Evolutionary conservation across 2,329 filamentous ascomycete genomes (phyloP).

Genomic region (Verticillium dahliae): DNA sequence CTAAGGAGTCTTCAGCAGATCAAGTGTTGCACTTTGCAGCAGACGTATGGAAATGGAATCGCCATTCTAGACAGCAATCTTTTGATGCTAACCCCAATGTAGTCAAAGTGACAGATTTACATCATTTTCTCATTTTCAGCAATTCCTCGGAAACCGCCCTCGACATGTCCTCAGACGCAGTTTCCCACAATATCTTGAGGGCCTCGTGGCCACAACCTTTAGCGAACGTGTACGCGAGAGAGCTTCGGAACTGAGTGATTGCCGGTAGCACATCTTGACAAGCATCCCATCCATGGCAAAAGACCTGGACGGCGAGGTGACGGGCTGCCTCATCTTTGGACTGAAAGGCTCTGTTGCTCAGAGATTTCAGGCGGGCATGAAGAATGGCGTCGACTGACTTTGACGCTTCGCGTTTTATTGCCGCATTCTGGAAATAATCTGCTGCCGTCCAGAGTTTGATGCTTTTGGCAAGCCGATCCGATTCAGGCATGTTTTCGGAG

Average conservation of each 20-base stretch:
- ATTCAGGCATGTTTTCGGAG: background rate
- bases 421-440: background rate
- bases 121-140: background rate
- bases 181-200: background rate
- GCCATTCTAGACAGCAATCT: too few species aligned
- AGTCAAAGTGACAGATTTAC: too few species aligned
- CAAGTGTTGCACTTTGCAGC: too few species aligned
- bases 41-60: too few species aligned
- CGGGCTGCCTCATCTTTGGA: background rate
- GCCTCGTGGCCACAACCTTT: background rate
- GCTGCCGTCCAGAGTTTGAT: background rate
- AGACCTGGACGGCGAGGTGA: background rate
- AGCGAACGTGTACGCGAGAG: background rate
- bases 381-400: background rate
- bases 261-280: background rate
- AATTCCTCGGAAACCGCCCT: background rate
- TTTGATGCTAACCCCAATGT: too few species aligned
- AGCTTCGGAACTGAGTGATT: background rate
- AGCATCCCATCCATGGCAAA: background rate
- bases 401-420: background rate
- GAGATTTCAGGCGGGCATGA: background rate
- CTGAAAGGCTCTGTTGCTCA: background rate
- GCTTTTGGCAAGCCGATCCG: rapidly evolving
- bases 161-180: background rate
- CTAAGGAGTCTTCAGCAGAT: too few species aligned